phyloP scores from a whole-genome alignment of 805 yeast species.

The Starmerella asiatica region DNA sequence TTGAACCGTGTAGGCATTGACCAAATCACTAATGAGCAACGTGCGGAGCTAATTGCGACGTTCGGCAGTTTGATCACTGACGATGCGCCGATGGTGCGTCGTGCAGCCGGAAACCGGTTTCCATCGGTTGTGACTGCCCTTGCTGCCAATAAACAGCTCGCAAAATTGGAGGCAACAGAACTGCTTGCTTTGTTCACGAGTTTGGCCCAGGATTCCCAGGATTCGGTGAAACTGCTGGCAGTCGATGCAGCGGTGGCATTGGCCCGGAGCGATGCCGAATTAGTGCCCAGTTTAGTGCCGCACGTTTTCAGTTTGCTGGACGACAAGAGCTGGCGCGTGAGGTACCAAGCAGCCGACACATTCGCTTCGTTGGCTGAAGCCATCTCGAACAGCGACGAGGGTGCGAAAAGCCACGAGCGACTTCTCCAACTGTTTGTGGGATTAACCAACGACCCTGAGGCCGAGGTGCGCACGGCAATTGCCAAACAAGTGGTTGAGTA shows the following conservation, averaged over 20 bases:
- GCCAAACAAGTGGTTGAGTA: slow-evolving; percentile 72
- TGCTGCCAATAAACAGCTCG: slow-evolving; percentile 7
- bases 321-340: slow-evolving; percentile 95
- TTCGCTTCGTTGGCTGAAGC: slow-evolving; percentile 60
- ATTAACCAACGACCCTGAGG: slow-evolving; percentile 82
- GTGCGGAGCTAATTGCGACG: slow-evolving; percentile 50
- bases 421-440: slow-evolving; percentile 59
- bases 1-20: slow-evolving; percentile 25
- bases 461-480: slow-evolving; percentile 91
- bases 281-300: slow-evolving; percentile 22
- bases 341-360: slow-evolving; percentile 95
- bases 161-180: slow-evolving; percentile 36
- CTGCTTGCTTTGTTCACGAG: slow-evolving; percentile 71
- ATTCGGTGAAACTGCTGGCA: slow-evolving; percentile 80
- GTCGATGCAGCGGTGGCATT: slow-evolving; percentile 81
- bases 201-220: slow-evolving; percentile 76
- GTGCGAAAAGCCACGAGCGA: slow-evolving; percentile 40
- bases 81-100: slow-evolving; percentile 95
- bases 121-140: slow-evolving; percentile 59
- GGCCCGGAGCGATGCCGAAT: slow-evolving; percentile 29
- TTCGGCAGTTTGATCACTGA: slow-evolving; percentile 66
- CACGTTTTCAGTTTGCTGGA: slow-evolving; percentile 56
- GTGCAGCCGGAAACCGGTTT: slow-evolving; percentile 78
- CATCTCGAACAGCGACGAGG: slow-evolving; percentile 31
- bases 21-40: slow-evolving; percentile 22